Evolutionary conservation across 805 yeast species (phyloP).

Genomic region (Ogataea trehaloabstinens): DNA sequence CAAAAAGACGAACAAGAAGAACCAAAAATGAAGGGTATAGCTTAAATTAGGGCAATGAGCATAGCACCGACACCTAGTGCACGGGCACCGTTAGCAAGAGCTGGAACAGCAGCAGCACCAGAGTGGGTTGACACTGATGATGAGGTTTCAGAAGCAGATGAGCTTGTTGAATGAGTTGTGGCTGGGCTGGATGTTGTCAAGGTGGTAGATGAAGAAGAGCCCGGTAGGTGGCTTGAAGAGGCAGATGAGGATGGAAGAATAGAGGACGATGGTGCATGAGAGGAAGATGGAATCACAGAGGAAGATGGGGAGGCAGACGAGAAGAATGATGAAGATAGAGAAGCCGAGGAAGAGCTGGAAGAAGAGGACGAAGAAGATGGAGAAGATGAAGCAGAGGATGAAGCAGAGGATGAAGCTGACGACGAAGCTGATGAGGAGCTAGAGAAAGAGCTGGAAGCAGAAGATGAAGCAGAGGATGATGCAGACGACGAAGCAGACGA

Average conservation of each 20-base stretch:
- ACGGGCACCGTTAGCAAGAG: background rate
- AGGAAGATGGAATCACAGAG: constrained; percentile 28
- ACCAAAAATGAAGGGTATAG: too few relatives aligned
- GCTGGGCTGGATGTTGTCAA: constrained; percentile 20
- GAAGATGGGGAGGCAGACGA: constrained; percentile 33
- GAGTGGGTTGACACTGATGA: constrained; percentile 16
- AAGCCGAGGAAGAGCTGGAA: constrained; percentile 13
- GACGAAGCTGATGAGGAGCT: constrained; percentile 26
- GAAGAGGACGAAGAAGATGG: constrained; percentile 14
- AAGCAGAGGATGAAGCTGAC: constrained; percentile 23
- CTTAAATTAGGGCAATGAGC: background rate
- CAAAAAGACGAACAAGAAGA: too few relatives aligned
- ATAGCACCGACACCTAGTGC: background rate
- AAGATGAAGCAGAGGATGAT: constrained; percentile 11
- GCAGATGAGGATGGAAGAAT: constrained; percentile 25
- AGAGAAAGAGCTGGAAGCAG: constrained; percentile 22
- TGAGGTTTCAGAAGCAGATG: constrained; percentile 17
- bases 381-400: constrained; percentile 23
- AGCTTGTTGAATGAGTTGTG: constrained; percentile 8
- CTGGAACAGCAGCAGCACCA: constrained; percentile 8
- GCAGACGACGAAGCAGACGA: constrained; percentile 30
- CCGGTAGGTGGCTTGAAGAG: constrained; percentile 25
- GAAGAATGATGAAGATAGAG: constrained; percentile 33
- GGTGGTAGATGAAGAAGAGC: constrained; percentile 8
- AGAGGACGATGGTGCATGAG: constrained; percentile 28